These are phyloP conservation scores for Cutaneotrichosporon mucoides DNA, from an alignment of 1,284 basidiomycete genomes.

Conservation along the genomic window DNA sequence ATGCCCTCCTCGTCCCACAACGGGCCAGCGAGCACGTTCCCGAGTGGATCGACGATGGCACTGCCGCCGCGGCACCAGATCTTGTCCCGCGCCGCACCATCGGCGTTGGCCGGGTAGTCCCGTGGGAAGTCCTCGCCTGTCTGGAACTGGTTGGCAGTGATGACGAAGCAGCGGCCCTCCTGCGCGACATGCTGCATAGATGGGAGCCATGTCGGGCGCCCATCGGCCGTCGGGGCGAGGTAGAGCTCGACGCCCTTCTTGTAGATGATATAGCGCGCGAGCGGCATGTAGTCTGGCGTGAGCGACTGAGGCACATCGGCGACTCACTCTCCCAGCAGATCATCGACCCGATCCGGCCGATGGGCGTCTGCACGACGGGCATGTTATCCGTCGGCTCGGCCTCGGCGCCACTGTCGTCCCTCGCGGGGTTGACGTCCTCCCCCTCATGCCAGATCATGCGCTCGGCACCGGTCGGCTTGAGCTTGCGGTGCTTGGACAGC, in stretches of 20 bases:
- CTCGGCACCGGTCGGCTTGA: constrained; percentile 67
- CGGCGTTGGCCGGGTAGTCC: constrained; percentile 25
- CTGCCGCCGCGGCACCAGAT: constrained; percentile 57
- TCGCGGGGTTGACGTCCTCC: constrained; percentile 47
- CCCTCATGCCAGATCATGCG: constrained; percentile 65
- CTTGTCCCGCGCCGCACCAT: neutral
- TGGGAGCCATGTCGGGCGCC: constrained; percentile 59
- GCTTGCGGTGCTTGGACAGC: constrained; percentile 65
- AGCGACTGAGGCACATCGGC: neutral
- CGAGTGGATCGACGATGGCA: constrained; percentile 63
- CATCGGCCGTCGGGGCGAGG: constrained; percentile 55
- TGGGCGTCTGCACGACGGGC: constrained; percentile 49
- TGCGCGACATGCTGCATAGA: constrained; percentile 69
- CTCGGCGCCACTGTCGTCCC: constrained; percentile 5
- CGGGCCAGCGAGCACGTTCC: constrained; percentile 64
- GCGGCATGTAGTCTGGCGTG: constrained; percentile 60
- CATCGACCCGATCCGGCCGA: constrained; percentile 55
- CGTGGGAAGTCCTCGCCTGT: constrained; percentile 25
- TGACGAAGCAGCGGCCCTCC: constrained; percentile 72
- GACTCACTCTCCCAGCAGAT: constrained; percentile 66
- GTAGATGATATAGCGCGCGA: constrained; percentile 49
- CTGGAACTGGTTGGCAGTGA: constrained; percentile 51
- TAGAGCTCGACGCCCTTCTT: constrained; percentile 47
- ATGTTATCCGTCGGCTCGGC: constrained; percentile 24
- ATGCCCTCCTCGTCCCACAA: constrained; percentile 59